These are phyloP conservation scores for Penicillium tannophilum DNA, from an alignment of 495 filamentous ascomycete genomes.

Conservation along the genomic window DNA sequence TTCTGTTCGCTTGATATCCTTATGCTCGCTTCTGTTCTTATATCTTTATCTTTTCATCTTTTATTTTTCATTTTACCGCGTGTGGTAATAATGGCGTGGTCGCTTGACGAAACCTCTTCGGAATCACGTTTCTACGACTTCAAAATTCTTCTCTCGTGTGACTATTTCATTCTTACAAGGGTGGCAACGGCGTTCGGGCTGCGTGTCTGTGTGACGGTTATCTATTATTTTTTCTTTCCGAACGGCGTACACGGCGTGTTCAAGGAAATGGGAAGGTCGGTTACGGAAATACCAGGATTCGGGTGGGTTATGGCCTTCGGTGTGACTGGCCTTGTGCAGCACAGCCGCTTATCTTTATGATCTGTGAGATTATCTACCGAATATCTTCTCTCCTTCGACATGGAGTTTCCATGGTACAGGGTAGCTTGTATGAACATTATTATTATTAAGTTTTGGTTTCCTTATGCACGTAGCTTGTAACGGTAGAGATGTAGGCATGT, in stretches of 20 bases:
- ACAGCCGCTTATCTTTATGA: slow-evolving; percentile 19
- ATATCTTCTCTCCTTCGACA: slow-evolving; percentile 18
- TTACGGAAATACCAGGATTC: slow-evolving; percentile 39
- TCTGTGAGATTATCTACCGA: slow-evolving; percentile 27
- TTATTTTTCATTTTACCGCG: neutral
- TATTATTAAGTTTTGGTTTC: neutral
- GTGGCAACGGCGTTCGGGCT: slow-evolving; percentile 24
- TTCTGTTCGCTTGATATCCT: slow-evolving; percentile 16
- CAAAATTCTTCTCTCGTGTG: slow-evolving; percentile 30
- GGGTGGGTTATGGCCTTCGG: slow-evolving; percentile 22
- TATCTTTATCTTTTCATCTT: slow-evolving; percentile 1
- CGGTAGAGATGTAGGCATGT: neutral
- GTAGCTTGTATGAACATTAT: slow-evolving; percentile 35
- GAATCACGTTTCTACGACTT: slow-evolving; percentile 33
- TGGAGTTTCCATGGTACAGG: slow-evolving; percentile 15
- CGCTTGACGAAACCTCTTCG: slow-evolving; percentile 16
- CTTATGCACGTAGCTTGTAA: neutral
- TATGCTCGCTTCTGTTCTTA: neutral
- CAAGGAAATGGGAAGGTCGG: slow-evolving; percentile 25
- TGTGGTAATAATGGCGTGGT: slow-evolving; percentile 20
- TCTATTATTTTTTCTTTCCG: slow-evolving; percentile 22
- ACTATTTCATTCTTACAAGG: slow-evolving; percentile 21
- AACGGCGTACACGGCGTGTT: slow-evolving; percentile 40
- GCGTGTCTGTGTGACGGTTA: slow-evolving; percentile 23
- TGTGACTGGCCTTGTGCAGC: slow-evolving; percentile 8